Conservation (phyloP, 371 early-diverging fungal species). For the Mucor circinelloides region DNA sequence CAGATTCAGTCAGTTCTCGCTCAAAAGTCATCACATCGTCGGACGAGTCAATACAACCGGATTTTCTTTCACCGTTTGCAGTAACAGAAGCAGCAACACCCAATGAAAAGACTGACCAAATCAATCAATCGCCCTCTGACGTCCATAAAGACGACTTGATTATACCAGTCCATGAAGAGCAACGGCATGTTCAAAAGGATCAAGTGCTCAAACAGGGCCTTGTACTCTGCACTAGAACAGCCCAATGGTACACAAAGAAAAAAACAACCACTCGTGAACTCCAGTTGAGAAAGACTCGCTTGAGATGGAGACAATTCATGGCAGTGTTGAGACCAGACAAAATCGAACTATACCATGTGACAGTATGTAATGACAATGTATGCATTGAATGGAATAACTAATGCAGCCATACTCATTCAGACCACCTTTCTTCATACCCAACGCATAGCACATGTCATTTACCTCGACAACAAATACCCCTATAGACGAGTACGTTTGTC, state of each 20-base stretch:
- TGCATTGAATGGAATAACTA: background rate
- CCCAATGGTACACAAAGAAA: constrained; percentile 21
- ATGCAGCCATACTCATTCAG: background rate
- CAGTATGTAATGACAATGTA: constrained; percentile 10
- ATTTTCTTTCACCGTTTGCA: background rate
- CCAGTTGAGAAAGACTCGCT: constrained; percentile 17
- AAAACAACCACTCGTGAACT: constrained; percentile 6
- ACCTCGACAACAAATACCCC: constrained; percentile 11
- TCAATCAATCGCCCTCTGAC: background rate
- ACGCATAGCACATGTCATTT: constrained; percentile 22
- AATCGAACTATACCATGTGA: constrained; percentile 25
- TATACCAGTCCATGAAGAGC: background rate
- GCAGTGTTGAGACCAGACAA: constrained; percentile 15
- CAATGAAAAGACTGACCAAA: background rate
- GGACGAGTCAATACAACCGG: background rate
- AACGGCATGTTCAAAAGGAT: background rate
- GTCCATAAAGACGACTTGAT: background rate
- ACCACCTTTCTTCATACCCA: constrained; percentile 5
- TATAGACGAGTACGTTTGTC: constrained; percentile 13
- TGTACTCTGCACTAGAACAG: constrained; percentile 18
- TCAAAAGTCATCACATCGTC: background rate
- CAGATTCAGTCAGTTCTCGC: background rate
- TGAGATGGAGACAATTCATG: constrained; percentile 26
- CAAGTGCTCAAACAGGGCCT: constrained; percentile 14
- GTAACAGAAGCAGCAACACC: background rate